Conservation (phyloP, 495 filamentous ascomycete genomes). For the Cercophora scortea region DNA sequence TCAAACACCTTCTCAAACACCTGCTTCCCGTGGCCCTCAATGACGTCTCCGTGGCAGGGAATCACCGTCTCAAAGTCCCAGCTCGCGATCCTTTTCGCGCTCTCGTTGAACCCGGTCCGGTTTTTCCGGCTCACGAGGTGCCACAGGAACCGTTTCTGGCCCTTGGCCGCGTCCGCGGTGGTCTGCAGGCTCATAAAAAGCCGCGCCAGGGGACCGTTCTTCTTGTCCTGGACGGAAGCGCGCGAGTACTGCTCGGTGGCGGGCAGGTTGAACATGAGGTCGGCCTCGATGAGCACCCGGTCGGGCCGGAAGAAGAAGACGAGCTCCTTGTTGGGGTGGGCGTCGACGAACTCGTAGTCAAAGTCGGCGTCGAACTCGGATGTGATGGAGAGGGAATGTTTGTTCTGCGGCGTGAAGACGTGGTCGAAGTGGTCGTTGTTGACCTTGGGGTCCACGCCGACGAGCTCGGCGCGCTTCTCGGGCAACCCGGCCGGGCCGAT, state of each 20-base stretch:
- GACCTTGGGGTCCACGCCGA: slow-evolving; percentile 43
- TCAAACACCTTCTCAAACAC: slow-evolving; percentile 76
- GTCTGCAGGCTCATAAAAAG: slow-evolving; percentile 54
- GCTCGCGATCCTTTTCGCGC: slow-evolving; percentile 54
- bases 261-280: slow-evolving; percentile 87
- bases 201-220: slow-evolving; percentile 55
- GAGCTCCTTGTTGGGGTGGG: slow-evolving; percentile 77
- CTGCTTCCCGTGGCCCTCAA: slow-evolving; percentile 67
- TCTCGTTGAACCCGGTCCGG: slow-evolving; percentile 59
- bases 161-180: slow-evolving; percentile 55
- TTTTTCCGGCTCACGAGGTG: slow-evolving; percentile 59
- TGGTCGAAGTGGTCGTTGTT: slow-evolving; percentile 60
- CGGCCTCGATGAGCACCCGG: slow-evolving; percentile 79
- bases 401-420: slow-evolving; percentile 52
- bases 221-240: slow-evolving; percentile 39
- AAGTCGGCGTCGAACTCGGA: slow-evolving; percentile 82
- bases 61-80: slow-evolving; percentile 90
- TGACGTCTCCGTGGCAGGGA: slow-evolving; percentile 89
- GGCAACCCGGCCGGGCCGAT: slow-evolving; percentile 79
- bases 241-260: slow-evolving; percentile 76
- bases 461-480: slow-evolving; percentile 66
- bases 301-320: slow-evolving; percentile 80
- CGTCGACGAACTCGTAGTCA: slow-evolving; percentile 73
- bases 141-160: slow-evolving; percentile 79
- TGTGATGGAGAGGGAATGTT: slow-evolving; percentile 37